phyloP scores from a whole-genome alignment of 2,329 filamentous ascomycete genomes.

The Aureobasidium sp. region DNA sequence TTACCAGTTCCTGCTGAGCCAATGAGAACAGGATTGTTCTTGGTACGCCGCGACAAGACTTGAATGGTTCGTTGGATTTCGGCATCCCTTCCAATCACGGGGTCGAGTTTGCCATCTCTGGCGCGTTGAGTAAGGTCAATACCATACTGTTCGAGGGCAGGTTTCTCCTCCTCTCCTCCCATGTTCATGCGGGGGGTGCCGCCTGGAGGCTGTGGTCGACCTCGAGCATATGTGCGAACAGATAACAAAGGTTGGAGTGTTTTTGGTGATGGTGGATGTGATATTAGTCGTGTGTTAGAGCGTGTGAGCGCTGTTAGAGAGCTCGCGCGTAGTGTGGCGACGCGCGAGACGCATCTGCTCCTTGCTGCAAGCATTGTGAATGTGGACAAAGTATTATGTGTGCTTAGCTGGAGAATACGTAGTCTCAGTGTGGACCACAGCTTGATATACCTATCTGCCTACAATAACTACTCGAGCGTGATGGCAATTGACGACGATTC shows the following conservation, averaged over 20 bases:
- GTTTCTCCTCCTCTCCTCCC: conserved; percentile 65
- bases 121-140: conserved; percentile 82
- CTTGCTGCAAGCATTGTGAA: conserved; percentile 12
- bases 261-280: conserved; percentile 4
- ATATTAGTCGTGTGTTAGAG: neutral
- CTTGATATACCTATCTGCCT: conserved; percentile 10
- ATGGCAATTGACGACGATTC: conserved; percentile 11
- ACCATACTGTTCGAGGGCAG: conserved; percentile 84
- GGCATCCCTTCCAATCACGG: conserved; percentile 83
- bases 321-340: neutral
- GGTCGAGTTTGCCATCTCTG: conserved; percentile 83
- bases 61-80: conserved; percentile 95
- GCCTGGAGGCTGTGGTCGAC: conserved; percentile 73
- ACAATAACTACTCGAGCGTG: neutral
- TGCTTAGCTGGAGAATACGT: neutral
- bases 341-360: conserved; percentile 4
- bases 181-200: conserved; percentile 93
- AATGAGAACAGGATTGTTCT: conserved; percentile 94
- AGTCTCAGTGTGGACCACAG: neutral
- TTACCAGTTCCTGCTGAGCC: conserved; percentile 87
- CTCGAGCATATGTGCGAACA: conserved; percentile 38
- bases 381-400: neutral
- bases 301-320: neutral
- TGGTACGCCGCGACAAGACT: conserved; percentile 82
- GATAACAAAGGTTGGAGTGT: neutral